Conservation (phyloP, 164 flowering plant species). For the Tinospora cordifolia region DNA sequence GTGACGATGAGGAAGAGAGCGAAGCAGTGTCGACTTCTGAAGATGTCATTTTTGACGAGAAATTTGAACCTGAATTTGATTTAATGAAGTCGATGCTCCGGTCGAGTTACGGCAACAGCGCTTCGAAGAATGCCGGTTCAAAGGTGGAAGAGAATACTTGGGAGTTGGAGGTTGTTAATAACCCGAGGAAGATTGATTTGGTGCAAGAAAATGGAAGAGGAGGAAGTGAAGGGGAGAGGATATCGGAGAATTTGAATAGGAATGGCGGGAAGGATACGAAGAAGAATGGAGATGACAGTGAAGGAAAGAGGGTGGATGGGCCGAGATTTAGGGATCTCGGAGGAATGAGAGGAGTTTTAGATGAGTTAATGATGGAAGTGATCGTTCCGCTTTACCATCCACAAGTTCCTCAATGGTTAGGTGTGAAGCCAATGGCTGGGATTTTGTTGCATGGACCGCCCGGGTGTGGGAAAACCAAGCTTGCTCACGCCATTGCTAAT, state of each 20-base stretch:
- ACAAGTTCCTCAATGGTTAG: conserved; percentile 46
- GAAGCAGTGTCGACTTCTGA: conserved; percentile 56
- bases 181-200: conserved; percentile 23
- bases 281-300: conserved; percentile 12
- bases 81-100: conserved; percentile 55
- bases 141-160: conserved; percentile 30
- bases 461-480: conserved; percentile 95
- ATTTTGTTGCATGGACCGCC: conserved; percentile 89
- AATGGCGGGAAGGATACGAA: conserved; percentile 8
- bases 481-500: conserved; percentile 94
- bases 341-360: conserved; percentile 57
- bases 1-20: conserved; percentile 17
- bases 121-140: conserved; percentile 5
- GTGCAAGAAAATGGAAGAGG: conserved; percentile 8
- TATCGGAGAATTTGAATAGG: conserved; percentile 9
- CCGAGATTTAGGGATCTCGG: conserved; percentile 80
- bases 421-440: conserved; percentile 68
- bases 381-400: conserved; percentile 69
- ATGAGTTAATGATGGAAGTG: conserved; percentile 69
- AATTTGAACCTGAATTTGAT: conserved; percentile 54
- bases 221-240: conserved; percentile 7
- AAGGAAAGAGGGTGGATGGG: conserved; percentile 33
- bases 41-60: conserved; percentile 50
- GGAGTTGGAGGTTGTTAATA: conserved; percentile 48
- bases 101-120: conserved; percentile 19